Evolutionary conservation across 2,329 filamentous ascomycete genomes (phyloP).

Genomic region (Penicillium concentricum): DNA sequence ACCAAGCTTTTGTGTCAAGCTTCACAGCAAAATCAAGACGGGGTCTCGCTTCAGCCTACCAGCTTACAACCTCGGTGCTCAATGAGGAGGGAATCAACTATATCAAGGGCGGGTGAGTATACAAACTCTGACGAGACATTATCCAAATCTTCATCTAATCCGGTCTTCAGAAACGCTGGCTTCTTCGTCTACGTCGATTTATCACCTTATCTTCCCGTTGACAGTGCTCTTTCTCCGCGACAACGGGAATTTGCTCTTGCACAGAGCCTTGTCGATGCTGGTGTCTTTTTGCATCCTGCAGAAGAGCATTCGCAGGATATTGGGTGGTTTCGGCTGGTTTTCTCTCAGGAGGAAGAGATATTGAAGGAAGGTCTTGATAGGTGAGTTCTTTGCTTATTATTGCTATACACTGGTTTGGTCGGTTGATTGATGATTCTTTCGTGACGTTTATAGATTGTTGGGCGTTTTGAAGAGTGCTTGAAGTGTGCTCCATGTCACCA

Average conservation of each 20-base stretch:
- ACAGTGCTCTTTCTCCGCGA: conserved; percentile 12
- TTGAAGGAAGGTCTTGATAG: conserved; percentile 38
- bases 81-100: conserved; percentile 41
- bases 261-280: conserved; percentile 45
- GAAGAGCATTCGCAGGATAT: conserved; percentile 46
- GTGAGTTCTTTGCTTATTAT: conserved; percentile 15
- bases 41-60: conserved; percentile 27
- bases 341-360: conserved; percentile 37
- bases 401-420: background rate
- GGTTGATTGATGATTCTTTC: background rate
- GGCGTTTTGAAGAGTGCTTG: conserved; percentile 1
- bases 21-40: conserved; percentile 27
- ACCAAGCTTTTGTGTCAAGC: conserved; percentile 36
- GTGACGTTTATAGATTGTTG: conserved; percentile 1
- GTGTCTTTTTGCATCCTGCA: conserved; percentile 53
- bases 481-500: background rate
- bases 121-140: background rate
- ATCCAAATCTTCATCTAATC: background rate
- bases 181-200: conserved; percentile 49
- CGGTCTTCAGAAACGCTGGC: conserved; percentile 39
- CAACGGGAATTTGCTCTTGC: conserved; percentile 49
- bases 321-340: conserved; percentile 58
- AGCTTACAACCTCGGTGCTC: conserved; percentile 34
- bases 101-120: conserved; percentile 30
- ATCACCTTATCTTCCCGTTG: conserved; percentile 41